Percentiles rank a stretch among this genome's conserved stretches.
Evolutionary conservation across 2,329 filamentous ascomycete species (phyloP).

Genomic region (Diaporthe eres): DNA sequence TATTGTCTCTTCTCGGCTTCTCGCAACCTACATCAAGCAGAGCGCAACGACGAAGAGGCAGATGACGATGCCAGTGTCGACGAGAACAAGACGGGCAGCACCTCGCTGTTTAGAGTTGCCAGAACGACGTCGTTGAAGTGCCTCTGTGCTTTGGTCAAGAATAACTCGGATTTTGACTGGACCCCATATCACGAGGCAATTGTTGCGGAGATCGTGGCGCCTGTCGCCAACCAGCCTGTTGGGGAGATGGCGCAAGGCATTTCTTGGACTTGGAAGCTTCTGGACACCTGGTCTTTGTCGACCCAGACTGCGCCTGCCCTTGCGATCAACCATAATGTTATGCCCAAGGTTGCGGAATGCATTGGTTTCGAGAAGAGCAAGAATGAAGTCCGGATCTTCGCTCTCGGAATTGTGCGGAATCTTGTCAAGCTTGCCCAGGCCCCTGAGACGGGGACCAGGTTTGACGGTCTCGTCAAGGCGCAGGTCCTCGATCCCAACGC

Average conservation of each 20-base stretch:
- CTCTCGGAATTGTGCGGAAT: slow-evolving; percentile 81
- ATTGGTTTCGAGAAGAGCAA: slow-evolving; percentile 73
- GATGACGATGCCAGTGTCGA: slow-evolving; percentile 46
- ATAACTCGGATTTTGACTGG: slow-evolving; percentile 80
- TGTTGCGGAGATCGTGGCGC: slow-evolving; percentile 81
- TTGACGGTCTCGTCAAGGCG: slow-evolving; percentile 68
- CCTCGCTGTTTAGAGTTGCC: slow-evolving; percentile 75
- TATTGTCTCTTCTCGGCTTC: slow-evolving; percentile 84
- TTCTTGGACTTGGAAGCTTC: slow-evolving; percentile 84
- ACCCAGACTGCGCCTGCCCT: slow-evolving; percentile 79
- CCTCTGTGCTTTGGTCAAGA: slow-evolving; percentile 82
- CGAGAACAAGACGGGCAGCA: slow-evolving; percentile 59
- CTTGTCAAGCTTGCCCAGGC: slow-evolving; percentile 73
- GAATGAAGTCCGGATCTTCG: slow-evolving; percentile 87
- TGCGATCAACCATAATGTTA: slow-evolving; percentile 70
- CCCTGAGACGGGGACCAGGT: slow-evolving; percentile 68
- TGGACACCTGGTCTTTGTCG: slow-evolving; percentile 84
- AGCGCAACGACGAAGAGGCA: slow-evolving; percentile 57
- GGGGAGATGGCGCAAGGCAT: slow-evolving; percentile 90
- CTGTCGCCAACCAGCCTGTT: slow-evolving; percentile 83
- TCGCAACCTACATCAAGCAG: slow-evolving; percentile 56
- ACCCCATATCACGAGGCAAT: slow-evolving; percentile 78
- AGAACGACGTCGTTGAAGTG: slow-evolving; percentile 86
- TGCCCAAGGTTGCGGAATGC: slow-evolving; percentile 80
- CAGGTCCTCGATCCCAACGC: slow-evolving; percentile 71